Conservation (phyloP, 345 rosid genomes). For the Corchorus capsularis region DNA sequence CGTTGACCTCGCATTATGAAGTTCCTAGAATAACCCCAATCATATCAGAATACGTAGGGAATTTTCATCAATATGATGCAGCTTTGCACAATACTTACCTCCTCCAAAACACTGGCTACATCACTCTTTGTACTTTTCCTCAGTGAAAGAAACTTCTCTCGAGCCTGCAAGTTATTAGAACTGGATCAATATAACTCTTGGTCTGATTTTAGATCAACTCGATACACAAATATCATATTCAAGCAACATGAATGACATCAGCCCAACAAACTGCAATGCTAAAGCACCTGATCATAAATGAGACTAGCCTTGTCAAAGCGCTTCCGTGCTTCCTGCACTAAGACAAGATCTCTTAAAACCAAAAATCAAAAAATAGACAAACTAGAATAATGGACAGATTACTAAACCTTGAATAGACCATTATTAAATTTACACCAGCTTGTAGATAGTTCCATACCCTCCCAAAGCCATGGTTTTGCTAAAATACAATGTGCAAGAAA, state of each 20-base stretch:
- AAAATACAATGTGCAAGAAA: slow-evolving; percentile 14
- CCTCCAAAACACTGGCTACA: slow-evolving; percentile 72
- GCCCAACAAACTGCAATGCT: slow-evolving; percentile 16
- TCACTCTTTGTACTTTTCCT: slow-evolving; percentile 88
- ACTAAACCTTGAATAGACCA: not conserved
- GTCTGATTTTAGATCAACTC: not conserved
- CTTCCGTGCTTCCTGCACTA: slow-evolving; percentile 90
- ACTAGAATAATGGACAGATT: not conserved
- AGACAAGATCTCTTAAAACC: slow-evolving; percentile 33
- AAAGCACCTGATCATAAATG: slow-evolving; percentile 87
- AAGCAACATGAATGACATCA: slow-evolving; percentile 1
- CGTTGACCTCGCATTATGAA: slow-evolving; percentile 77
- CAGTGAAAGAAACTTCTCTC: slow-evolving; percentile 91
- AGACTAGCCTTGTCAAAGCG: slow-evolving; percentile 96
- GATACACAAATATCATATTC: slow-evolving; percentile 14
- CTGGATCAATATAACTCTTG: slow-evolving; percentile 9
- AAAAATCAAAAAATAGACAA: not conserved
- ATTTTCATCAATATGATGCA: slow-evolving; percentile 5
- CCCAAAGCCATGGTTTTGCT: not conserved
- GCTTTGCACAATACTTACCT: slow-evolving; percentile 76
- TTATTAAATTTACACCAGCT: not conserved
- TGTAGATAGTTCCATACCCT: slow-evolving; percentile 5
- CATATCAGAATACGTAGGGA: slow-evolving; percentile 9
- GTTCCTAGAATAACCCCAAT: slow-evolving; percentile 62
- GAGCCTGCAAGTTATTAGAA: slow-evolving; percentile 55